Evolutionary conservation across 768 basidiomycete species (phyloP).

Genomic region (Suillus fuscotomentosus): DNA sequence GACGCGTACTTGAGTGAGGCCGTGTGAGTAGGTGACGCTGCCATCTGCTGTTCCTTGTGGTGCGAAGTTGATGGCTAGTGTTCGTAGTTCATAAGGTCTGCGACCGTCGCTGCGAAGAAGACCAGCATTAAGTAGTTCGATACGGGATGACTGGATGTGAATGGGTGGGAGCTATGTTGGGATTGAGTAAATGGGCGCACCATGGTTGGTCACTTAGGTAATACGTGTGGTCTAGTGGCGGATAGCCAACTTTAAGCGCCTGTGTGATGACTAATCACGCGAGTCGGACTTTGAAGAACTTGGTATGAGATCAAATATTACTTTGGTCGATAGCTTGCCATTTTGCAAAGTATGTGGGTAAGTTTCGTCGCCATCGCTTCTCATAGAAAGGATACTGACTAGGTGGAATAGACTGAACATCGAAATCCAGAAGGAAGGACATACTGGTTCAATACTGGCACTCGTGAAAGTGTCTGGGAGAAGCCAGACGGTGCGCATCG

Average conservation of each 20-base stretch:
- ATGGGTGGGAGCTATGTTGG: not conserved
- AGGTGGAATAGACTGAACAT: slow-evolving; percentile 72
- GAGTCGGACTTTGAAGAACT: not conserved
- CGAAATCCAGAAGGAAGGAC: slow-evolving; percentile 96
- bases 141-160: slow-evolving; percentile 40
- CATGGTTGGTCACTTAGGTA: not conserved
- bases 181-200: not conserved
- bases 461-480: slow-evolving; percentile 95
- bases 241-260: no score
- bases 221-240: no score
- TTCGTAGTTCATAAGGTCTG: slow-evolving; percentile 88
- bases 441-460: slow-evolving; percentile 93
- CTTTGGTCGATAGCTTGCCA: not conserved
- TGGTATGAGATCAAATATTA: not conserved
- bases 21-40: slow-evolving; percentile 80
- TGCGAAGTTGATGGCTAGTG: slow-evolving; percentile 74
- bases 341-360: slow-evolving; percentile 29
- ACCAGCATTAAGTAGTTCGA: slow-evolving; percentile 82
- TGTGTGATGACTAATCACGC: not conserved
- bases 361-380: slow-evolving; percentile 11
- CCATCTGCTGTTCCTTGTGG: slow-evolving; percentile 82
- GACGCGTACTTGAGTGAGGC: slow-evolving; percentile 84
- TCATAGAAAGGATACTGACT: slow-evolving; percentile 2
- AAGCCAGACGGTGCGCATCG: slow-evolving; percentile 81
- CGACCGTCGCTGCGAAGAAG: slow-evolving; percentile 91